Evolutionary conservation across 768 basidiomycete genomes (phyloP), one percentile per base, ranked within the genome.

Genomic region (Tulasnella sp.): DNA sequence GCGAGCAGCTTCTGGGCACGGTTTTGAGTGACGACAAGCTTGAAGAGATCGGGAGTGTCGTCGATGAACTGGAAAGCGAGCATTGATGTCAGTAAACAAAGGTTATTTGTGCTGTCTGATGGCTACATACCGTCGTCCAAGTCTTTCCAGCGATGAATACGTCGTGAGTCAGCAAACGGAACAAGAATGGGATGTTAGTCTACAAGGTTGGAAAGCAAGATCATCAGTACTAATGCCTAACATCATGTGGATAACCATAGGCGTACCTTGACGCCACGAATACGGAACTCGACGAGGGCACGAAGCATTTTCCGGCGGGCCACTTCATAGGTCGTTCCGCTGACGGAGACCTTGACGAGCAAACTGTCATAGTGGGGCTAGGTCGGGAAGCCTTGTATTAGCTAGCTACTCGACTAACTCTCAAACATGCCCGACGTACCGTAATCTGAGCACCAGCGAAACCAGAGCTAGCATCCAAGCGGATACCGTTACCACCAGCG

Each of bases 111-210:
- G 51, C 48, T 20, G 2, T 13, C 9, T 20, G 70, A 81, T 57
- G 11, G 79, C 82, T 81, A 79, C 88, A 79, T 80, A 90, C 91
- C 35, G 98, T 99, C 2, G 98, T 99, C 98, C 98, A 99, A 13
- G 98, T 98, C 87, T 96, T 94, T 79, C 97, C 97, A 48, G 90
- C 92, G 81, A 98, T 93, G 86, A 98, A 99, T 81, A 96, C 90
- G 82, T 96, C 95, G 85, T 99, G 94, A 5, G 98, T 99, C 81
- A 99, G 88, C 37, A 99, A 90, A 79, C 97, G 93, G 90, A 99
- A 98, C 81, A 99, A 86, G 93, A 99, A 99, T 18, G 98, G 98
- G 81, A 99, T 99, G 85, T 99, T 99, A 81, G 98, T 99, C 95
- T 96, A 79, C 10, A 44, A 71, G n/a, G 42, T 9, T 10, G 9